Evolutionary conservation across 1,284 basidiomycete species (phyloP).

Genomic region (Spongispora temasekensis): DNA sequence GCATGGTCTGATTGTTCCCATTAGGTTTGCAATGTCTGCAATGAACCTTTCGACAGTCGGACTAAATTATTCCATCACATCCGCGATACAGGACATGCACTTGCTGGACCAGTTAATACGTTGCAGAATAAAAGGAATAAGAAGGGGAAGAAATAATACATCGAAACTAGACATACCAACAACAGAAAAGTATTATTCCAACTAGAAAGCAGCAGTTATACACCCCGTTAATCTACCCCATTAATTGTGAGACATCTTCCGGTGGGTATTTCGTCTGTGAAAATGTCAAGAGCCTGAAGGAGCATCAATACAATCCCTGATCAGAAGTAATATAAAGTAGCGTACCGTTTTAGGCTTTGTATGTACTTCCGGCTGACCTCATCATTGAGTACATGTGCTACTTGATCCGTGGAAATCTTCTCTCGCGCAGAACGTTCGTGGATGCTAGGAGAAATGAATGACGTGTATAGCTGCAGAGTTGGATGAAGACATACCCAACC

Average conservation of each 20-base stretch:
- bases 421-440: slow-evolving; percentile 97
- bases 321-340: slow-evolving; percentile 11
- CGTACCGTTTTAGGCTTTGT: slow-evolving; percentile 92
- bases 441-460: slow-evolving; percentile 58
- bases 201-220: too few relatives aligned
- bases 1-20: slow-evolving; percentile 8
- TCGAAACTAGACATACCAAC: slow-evolving; percentile 10
- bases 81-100: slow-evolving; percentile 72
- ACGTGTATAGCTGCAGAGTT: background rate
- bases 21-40: slow-evolving; percentile 75
- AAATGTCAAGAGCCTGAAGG: slow-evolving; percentile 83
- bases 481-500: slow-evolving; percentile 74
- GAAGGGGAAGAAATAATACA: slow-evolving; percentile 40
- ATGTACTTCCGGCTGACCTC: slow-evolving; percentile 99
- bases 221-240: slow-evolving; percentile 62
- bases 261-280: slow-evolving; percentile 95
- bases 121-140: slow-evolving; percentile 40
- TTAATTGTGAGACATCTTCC: slow-evolving; percentile 85
- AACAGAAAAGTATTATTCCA: slow-evolving; percentile 2
- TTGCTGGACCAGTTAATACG: slow-evolving; percentile 42
- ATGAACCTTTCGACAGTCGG: slow-evolving; percentile 63
- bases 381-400: slow-evolving; percentile 98
- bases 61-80: slow-evolving; percentile 84
- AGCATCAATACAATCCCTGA: slow-evolving; percentile 11
- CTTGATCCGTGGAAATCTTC: slow-evolving; percentile 95